Percentiles rank a stretch among this genome's conserved stretches.
phyloP scores from a whole-genome alignment of 2,329 filamentous ascomycete species.

The Aspergillus novoparasiticus region DNA sequence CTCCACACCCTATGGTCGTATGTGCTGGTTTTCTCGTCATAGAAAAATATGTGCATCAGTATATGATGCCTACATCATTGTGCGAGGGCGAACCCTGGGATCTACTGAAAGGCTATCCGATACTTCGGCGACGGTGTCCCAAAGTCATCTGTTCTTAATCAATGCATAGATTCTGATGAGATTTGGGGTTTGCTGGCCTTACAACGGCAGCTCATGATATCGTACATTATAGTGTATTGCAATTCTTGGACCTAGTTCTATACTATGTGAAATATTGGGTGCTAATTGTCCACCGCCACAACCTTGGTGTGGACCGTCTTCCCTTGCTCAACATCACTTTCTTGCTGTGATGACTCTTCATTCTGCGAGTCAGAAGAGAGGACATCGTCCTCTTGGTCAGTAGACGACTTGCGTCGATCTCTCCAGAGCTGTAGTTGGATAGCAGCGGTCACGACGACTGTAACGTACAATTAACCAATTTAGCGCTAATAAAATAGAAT shows the following conservation, averaged over 20 bases:
- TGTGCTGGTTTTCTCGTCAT: rapidly evolving
- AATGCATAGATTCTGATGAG: no score
- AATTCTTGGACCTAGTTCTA: background rate
- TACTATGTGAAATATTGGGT: background rate
- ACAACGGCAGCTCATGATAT: background rate
- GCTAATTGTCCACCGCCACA: background rate
- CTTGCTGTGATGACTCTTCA: background rate
- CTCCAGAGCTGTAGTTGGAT: background rate
- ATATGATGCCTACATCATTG: no score
- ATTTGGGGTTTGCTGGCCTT: no score
- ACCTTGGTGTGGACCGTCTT: background rate
- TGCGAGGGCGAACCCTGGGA: no score
- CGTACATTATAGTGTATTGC: rapidly evolving
- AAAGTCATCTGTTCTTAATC: no score
- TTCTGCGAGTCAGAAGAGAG: background rate
- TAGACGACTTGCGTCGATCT: background rate
- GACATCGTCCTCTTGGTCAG: background rate
- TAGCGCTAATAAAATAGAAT: rapidly evolving
- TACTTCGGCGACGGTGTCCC: no score
- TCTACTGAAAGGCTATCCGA: no score
- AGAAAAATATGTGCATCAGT: rapidly evolving
- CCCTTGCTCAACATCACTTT: background rate
- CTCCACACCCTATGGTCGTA: no score
- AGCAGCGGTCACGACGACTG: background rate
- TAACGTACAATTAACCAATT: rapidly evolving